Conservation (phyloP, 2,329 filamentous ascomycete species). For the Hymenoscyphus fraxineus region DNA sequence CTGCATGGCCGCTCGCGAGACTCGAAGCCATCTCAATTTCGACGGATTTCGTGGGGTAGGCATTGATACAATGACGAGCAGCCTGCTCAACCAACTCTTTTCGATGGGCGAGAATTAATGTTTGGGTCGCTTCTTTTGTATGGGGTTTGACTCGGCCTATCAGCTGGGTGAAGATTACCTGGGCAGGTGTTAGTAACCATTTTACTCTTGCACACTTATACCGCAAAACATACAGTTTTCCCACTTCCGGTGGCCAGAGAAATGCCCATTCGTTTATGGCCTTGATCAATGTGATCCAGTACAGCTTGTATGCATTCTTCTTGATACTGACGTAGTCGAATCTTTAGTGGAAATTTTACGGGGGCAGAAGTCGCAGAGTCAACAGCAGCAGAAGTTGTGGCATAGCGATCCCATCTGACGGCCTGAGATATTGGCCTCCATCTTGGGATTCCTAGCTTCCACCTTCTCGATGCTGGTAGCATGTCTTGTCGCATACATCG, state of each 20-base stretch:
- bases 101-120: constrained; percentile 87
- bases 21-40: constrained; percentile 88
- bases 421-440: constrained; percentile 15
- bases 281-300: constrained; percentile 61
- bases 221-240: constrained; percentile 63
- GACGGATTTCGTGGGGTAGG: constrained; percentile 76
- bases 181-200: constrained; percentile 14
- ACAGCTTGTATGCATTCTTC: constrained; percentile 88
- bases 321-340: constrained; percentile 78
- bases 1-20: constrained; percentile 73
- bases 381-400: constrained; percentile 14
- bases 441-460: constrained; percentile 15
- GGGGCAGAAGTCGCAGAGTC: constrained; percentile 9
- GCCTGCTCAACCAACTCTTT: constrained; percentile 94
- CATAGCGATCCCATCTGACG: constrained; percentile 16
- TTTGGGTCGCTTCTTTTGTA: constrained; percentile 61
- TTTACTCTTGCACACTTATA: neutral
- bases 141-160: constrained; percentile 69
- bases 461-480: constrained; percentile 33
- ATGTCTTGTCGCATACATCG: constrained; percentile 20
- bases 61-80: constrained; percentile 72
- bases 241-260: constrained; percentile 85
- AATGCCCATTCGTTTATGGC: constrained; percentile 76
- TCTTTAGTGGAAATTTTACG: constrained; percentile 18
- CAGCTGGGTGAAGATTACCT: constrained; percentile 95